Percentiles rank a stretch among this genome's conserved stretches.
phyloP scores from a whole-genome alignment of 139 green algal species.

The Raphidocelis subcapitata region DNA sequence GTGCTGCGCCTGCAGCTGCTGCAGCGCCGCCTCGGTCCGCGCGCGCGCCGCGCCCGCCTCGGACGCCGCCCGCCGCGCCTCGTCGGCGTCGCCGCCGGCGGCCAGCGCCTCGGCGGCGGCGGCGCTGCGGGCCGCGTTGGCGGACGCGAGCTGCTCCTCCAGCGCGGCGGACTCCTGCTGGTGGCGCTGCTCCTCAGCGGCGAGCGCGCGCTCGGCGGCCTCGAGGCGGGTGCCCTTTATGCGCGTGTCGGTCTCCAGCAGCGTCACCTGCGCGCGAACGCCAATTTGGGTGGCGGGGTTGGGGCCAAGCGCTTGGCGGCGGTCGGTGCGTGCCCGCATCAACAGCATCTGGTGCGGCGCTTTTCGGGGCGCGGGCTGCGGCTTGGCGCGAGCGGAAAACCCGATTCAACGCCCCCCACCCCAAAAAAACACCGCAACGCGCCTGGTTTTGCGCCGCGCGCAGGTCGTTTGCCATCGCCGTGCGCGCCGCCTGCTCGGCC shows the following conservation, averaged over 20 bases:
- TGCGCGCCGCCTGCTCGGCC: too few relatives aligned
- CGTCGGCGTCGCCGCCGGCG: not conserved
- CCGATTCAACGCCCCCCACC: too few relatives aligned
- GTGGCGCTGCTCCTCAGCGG: slow-evolving; percentile 26
- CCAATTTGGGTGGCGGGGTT: too few relatives aligned
- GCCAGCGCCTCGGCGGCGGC: not conserved
- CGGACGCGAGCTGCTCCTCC: slow-evolving; percentile 26
- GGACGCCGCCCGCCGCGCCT: slow-evolving; percentile 1
- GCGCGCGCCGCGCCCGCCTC: not conserved
- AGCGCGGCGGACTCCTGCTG: slow-evolving; percentile 3
- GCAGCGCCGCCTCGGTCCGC: slow-evolving; percentile 5
- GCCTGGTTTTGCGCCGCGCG: too few relatives aligned
- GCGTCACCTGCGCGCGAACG: slow-evolving; percentile 8
- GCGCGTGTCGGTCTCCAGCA: slow-evolving; percentile 17
- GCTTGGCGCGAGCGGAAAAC: too few relatives aligned
- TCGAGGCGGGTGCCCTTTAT: slow-evolving; percentile 28
- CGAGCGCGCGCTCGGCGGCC: slow-evolving; percentile 31
- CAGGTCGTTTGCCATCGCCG: too few relatives aligned
- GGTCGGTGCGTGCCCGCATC: too few relatives aligned
- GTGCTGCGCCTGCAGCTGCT: slow-evolving; percentile 15
- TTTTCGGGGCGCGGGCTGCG: too few relatives aligned
- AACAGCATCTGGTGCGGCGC: too few relatives aligned
- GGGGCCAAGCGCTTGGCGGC: too few relatives aligned
- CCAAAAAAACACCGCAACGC: too few relatives aligned
- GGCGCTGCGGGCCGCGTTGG: not conserved